These are phyloP conservation scores for Speleostelium caveatum DNA, from an alignment of 78 protist species.

Conservation along the genomic window DNA sequence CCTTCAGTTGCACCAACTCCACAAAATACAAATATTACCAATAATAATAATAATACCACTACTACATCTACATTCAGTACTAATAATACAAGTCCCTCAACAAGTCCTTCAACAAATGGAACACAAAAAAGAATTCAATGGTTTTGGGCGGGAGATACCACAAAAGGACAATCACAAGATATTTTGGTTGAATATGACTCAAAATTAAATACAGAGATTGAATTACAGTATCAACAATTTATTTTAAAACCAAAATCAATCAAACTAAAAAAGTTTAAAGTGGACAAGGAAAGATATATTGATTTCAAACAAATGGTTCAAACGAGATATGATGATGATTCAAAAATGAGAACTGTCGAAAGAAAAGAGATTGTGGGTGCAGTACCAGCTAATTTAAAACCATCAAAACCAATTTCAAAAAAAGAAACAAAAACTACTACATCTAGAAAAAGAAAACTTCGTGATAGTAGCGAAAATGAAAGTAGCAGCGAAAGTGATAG, in stretches of 20 bases:
- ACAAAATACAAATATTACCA: background rate
- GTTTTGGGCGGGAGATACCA: conserved; percentile 74
- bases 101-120: background rate
- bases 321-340: conserved; percentile 44
- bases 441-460: background rate
- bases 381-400: background rate
- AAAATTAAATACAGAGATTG: conserved; percentile 17
- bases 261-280: background rate
- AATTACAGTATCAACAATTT: conserved; percentile 41
- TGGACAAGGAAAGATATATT: conserved; percentile 66
- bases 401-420: background rate
- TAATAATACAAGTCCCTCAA: background rate
- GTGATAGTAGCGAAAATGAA: background rate
- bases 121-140: conserved; percentile 43
- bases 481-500: background rate
- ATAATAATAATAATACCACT: background rate
- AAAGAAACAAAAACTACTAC: background rate
- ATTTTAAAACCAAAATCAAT: conserved; percentile 4
- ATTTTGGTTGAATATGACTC: conserved; percentile 38
- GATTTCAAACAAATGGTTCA: conserved; percentile 53
- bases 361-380: conserved; percentile 42
- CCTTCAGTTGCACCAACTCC: conserved; percentile 32
- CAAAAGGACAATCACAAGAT: conserved; percentile 38
- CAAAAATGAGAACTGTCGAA: conserved; percentile 50
- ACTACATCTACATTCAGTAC: background rate